Conservation (phyloP, 108 stramenopile genomes). For the Bacterosira constricta region DNA sequence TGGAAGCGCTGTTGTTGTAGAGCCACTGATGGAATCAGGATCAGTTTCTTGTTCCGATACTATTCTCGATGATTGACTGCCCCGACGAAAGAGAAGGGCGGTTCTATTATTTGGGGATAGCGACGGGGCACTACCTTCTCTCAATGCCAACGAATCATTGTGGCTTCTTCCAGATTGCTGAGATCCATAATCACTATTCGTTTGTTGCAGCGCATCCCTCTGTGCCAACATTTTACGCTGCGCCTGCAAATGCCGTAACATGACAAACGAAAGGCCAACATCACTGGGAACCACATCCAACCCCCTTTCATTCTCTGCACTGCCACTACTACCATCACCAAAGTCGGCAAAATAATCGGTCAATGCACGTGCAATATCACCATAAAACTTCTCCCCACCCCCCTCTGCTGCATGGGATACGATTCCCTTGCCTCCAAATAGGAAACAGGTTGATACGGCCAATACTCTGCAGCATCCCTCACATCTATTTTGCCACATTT, state of each 20-base stretch:
- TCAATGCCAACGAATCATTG: neutral
- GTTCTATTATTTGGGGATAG: conserved; percentile 1
- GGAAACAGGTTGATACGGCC: conserved; percentile 73
- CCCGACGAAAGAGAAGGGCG: conserved; percentile 41
- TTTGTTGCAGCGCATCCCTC: conserved; percentile 39
- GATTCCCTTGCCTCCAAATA: conserved; percentile 85
- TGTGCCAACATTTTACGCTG: conserved; percentile 59
- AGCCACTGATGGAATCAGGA: too few species aligned
- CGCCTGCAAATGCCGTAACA: conserved; percentile 78
- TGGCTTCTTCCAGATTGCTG: too few species aligned
- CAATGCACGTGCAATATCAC: conserved; percentile 72
- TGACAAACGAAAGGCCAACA: conserved; percentile 72
- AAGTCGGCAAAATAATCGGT: conserved; percentile 81
- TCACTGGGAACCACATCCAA: conserved; percentile 85
- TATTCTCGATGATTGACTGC: neutral
- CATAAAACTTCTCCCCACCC: conserved; percentile 51
- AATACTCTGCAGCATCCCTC: conserved; percentile 67
- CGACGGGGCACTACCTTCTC: neutral
- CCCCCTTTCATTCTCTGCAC: neutral
- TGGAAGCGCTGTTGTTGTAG: too few species aligned
- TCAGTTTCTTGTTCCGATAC: too few species aligned
- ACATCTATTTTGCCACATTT: conserved; percentile 82
- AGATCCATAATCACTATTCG: neutral
- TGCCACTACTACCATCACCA: conserved; percentile 10
- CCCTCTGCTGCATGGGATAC: conserved; percentile 39